Evolutionary conservation across 2,329 filamentous ascomycete species (phyloP).

Genomic region (Pseudogymnoascus sp.): DNA sequence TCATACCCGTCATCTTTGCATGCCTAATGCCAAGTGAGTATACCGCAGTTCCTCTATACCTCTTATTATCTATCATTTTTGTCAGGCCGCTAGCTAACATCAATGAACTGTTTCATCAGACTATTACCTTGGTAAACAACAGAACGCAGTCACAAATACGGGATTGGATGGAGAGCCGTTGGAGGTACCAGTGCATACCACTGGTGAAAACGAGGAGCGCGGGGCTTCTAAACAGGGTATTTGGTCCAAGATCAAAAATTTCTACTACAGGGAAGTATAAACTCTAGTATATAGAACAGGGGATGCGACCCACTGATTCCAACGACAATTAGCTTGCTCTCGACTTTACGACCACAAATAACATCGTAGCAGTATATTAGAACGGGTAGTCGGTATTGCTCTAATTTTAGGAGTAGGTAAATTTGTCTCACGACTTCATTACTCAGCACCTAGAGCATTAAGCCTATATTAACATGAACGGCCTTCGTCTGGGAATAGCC

Average conservation of each 20-base stretch:
- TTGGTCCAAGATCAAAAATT: background rate
- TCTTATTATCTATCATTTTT: background rate
- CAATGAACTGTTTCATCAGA: constrained; percentile 16
- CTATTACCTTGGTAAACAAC: constrained; percentile 23
- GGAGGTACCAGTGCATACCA: background rate
- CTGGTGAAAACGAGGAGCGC: background rate
- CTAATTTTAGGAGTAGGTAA: background rate
- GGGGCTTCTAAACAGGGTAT: background rate
- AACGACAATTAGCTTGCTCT: background rate
- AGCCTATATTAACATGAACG: background rate
- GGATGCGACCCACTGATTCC: background rate
- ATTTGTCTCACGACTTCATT: background rate
- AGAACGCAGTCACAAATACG: constrained; percentile 21
- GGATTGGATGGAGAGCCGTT: constrained; percentile 20
- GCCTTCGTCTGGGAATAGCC: constrained; percentile 65
- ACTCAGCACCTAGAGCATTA: background rate
- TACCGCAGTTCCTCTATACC: background rate
- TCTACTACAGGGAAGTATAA: background rate
- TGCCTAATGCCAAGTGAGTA: constrained; percentile 31
- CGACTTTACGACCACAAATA: too few relatives aligned
- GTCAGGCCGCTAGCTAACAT: background rate
- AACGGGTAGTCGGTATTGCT: background rate
- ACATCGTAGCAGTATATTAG: too few relatives aligned
- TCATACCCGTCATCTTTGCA: constrained; percentile 28
- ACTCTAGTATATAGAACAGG: background rate